Evolutionary conservation across 768 basidiomycete genomes (phyloP).

Genomic region (Russula olivacea): DNA sequence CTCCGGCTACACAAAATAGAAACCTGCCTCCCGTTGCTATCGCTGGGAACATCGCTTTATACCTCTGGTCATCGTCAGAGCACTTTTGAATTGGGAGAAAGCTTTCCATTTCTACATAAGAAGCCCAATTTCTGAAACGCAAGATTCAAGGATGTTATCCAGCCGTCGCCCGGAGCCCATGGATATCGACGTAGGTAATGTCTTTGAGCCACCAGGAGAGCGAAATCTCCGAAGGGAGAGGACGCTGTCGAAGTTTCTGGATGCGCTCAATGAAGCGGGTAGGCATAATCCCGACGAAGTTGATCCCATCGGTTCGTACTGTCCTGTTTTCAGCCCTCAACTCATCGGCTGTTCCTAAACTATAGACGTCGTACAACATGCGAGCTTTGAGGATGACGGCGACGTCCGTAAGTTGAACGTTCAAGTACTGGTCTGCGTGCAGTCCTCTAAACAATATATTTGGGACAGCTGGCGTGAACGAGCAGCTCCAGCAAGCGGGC

Average conservation of each 20-base stretch:
- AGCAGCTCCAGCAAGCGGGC: constrained; percentile 59
- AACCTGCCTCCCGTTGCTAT: neutral
- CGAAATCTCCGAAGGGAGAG: constrained; percentile 35
- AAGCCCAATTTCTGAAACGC: neutral
- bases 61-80: neutral
- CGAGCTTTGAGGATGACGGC: constrained; percentile 57
- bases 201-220: constrained; percentile 8
- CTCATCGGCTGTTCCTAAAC: neutral
- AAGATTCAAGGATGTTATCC: constrained; percentile 2
- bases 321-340: neutral
- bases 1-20: neutral
- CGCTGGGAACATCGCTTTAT: neutral
- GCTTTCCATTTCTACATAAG: neutral
- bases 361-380: constrained; percentile 33
- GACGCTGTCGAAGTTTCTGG: constrained; percentile 44
- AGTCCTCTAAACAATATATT: neutral
- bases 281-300: constrained; percentile 35
- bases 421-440: neutral
- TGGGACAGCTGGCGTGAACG: constrained; percentile 53
- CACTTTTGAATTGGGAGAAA: neutral
- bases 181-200: constrained; percentile 10
- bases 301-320: constrained; percentile 29
- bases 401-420: constrained; percentile 56
- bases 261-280: constrained; percentile 41
- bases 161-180: neutral